Percentiles rank a stretch among this genome's conserved stretches.
phyloP scores from a whole-genome alignment of 2,329 filamentous ascomycete species.

The Fusarium fracticaudum region DNA sequence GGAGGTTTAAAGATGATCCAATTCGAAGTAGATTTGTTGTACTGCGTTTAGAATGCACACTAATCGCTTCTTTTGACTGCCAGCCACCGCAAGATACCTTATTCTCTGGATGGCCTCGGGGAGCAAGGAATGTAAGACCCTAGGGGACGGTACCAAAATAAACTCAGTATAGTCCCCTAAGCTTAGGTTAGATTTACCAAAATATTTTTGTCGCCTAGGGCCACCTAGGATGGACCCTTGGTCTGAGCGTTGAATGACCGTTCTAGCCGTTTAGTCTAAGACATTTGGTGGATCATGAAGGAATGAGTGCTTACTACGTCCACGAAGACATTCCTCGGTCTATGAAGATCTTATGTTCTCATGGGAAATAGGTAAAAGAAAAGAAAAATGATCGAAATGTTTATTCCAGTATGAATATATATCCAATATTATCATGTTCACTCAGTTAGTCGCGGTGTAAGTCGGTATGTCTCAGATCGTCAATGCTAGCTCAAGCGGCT shows the following conservation, averaged over 20 bases:
- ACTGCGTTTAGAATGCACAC: neutral
- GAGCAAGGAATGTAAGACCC: neutral
- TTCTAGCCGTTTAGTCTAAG: neutral
- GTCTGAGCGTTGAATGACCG: conserved; percentile 7
- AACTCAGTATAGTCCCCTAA: neutral
- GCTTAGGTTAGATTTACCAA: neutral
- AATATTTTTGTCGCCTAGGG: neutral
- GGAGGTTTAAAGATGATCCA: neutral
- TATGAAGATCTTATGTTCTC: no score
- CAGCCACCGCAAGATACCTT: neutral
- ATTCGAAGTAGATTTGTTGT: neutral
- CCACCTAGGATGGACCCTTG: conserved; percentile 4
- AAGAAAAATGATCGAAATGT: neutral
- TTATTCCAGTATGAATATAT: no score
- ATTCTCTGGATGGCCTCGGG: neutral
- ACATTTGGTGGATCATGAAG: neutral
- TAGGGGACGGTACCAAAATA: neutral
- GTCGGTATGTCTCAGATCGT: conserved; percentile 2
- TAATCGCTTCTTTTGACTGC: conserved; percentile 1
- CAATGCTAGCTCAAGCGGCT: neutral
- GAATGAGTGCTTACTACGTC: neutral
- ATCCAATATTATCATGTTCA: neutral
- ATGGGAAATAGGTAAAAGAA: no score
- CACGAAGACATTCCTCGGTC: neutral
- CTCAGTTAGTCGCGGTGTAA: conserved; percentile 1